A percentile compares a stretch with the other conserved stretches of the same genome.
Conservation (phyloP, 2,329 filamentous ascomycete genomes). For the Alternaria sp. region DNA sequence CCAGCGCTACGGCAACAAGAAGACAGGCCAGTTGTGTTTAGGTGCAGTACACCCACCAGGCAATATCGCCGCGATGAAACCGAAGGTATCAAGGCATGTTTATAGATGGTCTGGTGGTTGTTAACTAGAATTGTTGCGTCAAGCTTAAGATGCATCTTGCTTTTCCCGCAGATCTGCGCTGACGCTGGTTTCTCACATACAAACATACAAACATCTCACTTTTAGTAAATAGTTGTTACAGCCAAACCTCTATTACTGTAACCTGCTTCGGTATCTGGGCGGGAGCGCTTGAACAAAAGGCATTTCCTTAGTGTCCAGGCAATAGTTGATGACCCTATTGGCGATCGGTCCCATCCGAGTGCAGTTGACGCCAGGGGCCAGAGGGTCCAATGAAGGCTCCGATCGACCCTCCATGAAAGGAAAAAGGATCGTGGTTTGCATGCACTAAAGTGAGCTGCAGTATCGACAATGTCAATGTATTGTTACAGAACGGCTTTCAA, state of each 20-base stretch:
- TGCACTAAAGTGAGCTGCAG: conserved; percentile 22
- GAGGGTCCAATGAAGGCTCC: conserved; percentile 9
- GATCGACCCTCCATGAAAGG: conserved; percentile 2
- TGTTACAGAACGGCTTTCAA: not conserved
- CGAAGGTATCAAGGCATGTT: not conserved
- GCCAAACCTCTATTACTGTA: not conserved
- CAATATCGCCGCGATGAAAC: conserved; percentile 10
- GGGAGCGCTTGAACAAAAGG: not conserved
- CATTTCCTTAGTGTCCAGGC: conserved; percentile 1
- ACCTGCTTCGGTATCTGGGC: not conserved
- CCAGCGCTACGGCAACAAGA: conserved; percentile 14
- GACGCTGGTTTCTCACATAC: not conserved
- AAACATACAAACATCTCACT: not conserved
- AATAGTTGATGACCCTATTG: conserved; percentile 1
- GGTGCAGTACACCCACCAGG: conserved; percentile 10
- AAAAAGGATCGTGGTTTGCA: conserved; percentile 18
- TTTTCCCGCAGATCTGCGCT: not conserved
- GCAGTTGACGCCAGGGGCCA: conserved; percentile 17
- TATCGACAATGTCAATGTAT: conserved; percentile 12
- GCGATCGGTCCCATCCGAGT: conserved; percentile 10
- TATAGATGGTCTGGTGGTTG: not conserved
- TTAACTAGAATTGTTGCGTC: not conserved
- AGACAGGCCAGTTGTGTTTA: conserved; percentile 7
- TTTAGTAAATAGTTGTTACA: not conserved
- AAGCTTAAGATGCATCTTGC: not conserved